Conservation (phyloP, 352 stramenopile species). For the Pythium sp. region DNA sequence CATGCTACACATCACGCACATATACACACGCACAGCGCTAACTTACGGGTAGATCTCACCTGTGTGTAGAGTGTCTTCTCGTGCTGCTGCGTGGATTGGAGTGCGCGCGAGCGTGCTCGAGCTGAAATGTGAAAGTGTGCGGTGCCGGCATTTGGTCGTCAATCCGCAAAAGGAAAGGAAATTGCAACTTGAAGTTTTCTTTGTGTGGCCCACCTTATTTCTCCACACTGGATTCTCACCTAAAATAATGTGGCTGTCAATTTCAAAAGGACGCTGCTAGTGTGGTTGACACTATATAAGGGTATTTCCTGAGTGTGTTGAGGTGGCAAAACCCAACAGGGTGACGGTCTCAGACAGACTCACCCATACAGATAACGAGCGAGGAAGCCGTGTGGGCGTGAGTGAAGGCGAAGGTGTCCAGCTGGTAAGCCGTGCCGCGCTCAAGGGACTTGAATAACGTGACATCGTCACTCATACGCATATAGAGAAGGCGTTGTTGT, state of each 20-base stretch:
- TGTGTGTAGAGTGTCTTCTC: neutral
- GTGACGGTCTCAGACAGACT: neutral
- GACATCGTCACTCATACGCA: neutral
- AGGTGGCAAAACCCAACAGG: neutral
- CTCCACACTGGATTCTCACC: neutral
- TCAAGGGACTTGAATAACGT: neutral
- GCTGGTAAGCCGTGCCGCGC: neutral
- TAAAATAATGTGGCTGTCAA: neutral
- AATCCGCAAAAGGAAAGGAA: neutral
- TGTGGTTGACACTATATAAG: neutral
- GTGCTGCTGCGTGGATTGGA: neutral
- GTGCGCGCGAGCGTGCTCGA: neutral
- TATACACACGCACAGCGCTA: neutral
- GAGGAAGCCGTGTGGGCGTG: neutral
- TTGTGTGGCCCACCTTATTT: neutral
- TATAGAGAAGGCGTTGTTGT: neutral
- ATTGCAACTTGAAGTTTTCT: slow-evolving; percentile 1
- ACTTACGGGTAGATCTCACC: neutral
- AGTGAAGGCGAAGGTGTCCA: slow-evolving; percentile 1
- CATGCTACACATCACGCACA: neutral
- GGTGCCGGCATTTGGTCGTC: neutral
- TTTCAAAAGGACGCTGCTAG: neutral
- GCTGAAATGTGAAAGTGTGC: neutral
- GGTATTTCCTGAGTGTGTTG: neutral
- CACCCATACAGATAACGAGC: slow-evolving; percentile 3